Conservation (phyloP, 1,139 yeast genomes). For the Blastobotrys serpentis region DNA sequence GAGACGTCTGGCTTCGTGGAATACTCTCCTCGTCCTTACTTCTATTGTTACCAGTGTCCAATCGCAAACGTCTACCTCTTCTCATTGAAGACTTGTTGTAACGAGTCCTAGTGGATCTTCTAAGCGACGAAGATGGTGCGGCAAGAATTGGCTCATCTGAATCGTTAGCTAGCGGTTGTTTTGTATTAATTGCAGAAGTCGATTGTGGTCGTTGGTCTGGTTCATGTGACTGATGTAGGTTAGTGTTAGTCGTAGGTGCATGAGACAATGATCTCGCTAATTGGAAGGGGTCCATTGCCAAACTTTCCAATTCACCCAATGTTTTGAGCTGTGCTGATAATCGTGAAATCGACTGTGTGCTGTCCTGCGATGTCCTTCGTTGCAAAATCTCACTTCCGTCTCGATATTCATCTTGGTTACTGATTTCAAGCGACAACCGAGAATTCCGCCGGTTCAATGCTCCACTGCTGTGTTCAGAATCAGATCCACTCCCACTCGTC, state of each 20-base stretch:
- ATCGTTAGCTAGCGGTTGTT: slow-evolving; percentile 28
- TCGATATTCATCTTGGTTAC: slow-evolving; percentile 37
- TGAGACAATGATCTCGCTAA: slow-evolving; percentile 32
- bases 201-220: slow-evolving; percentile 10
- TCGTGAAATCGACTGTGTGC: slow-evolving; percentile 31
- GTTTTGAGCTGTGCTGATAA: slow-evolving; percentile 34
- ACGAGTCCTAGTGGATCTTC: slow-evolving; percentile 33
- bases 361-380: slow-evolving; percentile 22
- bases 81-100: slow-evolving; percentile 31
- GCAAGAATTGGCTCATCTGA: slow-evolving; percentile 34
- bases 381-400: slow-evolving; percentile 42
- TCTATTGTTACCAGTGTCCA: neutral
- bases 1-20: slow-evolving; percentile 1
- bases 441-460: slow-evolving; percentile 33
- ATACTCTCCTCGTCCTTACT: neutral
- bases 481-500: slow-evolving; percentile 13
- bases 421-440: slow-evolving; percentile 41
- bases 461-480: neutral
- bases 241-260: slow-evolving; percentile 2
- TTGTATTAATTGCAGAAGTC: slow-evolving; percentile 14
- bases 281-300: slow-evolving; percentile 37
- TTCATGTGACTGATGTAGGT: neutral
- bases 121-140: slow-evolving; percentile 32
- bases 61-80: slow-evolving; percentile 21
- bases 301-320: slow-evolving; percentile 36